A percentile compares a stretch with the other conserved stretches of the same genome.
Evolutionary conservation across 108 stramenopile genomes (phyloP).

Genomic region (Schizochytrium sp.): DNA sequence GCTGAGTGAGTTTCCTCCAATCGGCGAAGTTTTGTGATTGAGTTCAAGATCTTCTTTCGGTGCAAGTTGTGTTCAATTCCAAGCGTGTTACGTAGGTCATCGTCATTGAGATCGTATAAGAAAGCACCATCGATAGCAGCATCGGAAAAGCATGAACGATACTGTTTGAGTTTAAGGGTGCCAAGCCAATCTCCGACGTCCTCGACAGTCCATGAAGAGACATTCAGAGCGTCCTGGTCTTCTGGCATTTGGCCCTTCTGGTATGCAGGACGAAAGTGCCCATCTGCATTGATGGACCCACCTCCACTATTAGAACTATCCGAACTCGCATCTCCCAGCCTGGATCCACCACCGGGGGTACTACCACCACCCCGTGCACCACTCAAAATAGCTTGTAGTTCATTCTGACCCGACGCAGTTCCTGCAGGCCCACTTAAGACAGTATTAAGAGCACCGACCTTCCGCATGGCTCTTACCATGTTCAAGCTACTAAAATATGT

Average conservation of each 20-base stretch:
- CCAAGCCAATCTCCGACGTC: slow-evolving; percentile 86
- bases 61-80: slow-evolving; percentile 88
- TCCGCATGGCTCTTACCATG: slow-evolving; percentile 90
- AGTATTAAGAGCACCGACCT: slow-evolving; percentile 79
- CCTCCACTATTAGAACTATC: slow-evolving; percentile 38
- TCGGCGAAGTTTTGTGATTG: slow-evolving; percentile 66
- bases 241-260: slow-evolving; percentile 76
- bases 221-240: slow-evolving; percentile 71
- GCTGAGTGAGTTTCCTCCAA: neutral
- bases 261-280: slow-evolving; percentile 68
- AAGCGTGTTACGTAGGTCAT: slow-evolving; percentile 86
- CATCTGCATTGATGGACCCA: slow-evolving; percentile 57
- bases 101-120: slow-evolving; percentile 87
- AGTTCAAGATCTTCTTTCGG: slow-evolving; percentile 88
- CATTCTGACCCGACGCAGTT: slow-evolving; percentile 45
- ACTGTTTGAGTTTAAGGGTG: slow-evolving; percentile 83
- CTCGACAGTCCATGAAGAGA: slow-evolving; percentile 84
- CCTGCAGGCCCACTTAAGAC: slow-evolving; percentile 71
- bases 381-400: neutral
- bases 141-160: slow-evolving; percentile 83
- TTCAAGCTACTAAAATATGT: slow-evolving; percentile 88
- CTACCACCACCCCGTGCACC: slow-evolving; percentile 53
- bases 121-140: slow-evolving; percentile 88
- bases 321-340: slow-evolving; percentile 57
- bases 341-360: slow-evolving; percentile 60